Percentiles rank a stretch among this genome's conserved stretches.
These are phyloP conservation scores for Cardiospermum halicacabum DNA, from an alignment of 345 rosid species.

Conservation along the genomic window DNA sequence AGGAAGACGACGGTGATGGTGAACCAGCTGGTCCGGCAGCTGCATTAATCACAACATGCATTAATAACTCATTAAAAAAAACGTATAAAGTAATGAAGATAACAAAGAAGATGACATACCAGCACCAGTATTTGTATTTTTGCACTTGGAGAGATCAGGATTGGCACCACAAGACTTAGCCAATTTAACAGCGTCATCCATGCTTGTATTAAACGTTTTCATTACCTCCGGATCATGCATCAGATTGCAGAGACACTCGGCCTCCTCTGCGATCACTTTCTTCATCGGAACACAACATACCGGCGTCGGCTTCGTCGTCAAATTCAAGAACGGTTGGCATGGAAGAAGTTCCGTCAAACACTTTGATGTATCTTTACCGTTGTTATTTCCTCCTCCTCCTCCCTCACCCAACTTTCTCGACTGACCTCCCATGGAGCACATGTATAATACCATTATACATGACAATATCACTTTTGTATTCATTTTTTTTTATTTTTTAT, in stretches of 20 bases:
- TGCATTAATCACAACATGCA: too few species aligned
- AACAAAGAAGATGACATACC: constrained; percentile 16
- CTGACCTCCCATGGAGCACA: neutral
- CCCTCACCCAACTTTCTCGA: neutral
- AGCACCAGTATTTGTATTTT: too few species aligned
- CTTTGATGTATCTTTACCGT: neutral
- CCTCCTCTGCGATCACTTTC: constrained; percentile 24
- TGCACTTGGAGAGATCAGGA: constrained; percentile 36
- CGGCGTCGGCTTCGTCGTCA: constrained; percentile 27
- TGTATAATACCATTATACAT: constrained; percentile 7
- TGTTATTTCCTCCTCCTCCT: neutral
- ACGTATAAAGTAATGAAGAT: too few species aligned
- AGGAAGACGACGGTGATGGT: too few species aligned
- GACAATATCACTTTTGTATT: constrained; percentile 1
- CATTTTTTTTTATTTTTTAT: neutral
- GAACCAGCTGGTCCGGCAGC: too few species aligned
- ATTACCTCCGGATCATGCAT: constrained; percentile 22
- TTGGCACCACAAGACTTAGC: constrained; percentile 48
- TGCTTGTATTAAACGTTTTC: constrained; percentile 34
- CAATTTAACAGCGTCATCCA: constrained; percentile 39
- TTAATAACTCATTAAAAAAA: too few species aligned
- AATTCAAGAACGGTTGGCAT: constrained; percentile 33
- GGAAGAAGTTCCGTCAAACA: constrained; percentile 44
- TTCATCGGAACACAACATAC: constrained; percentile 51
- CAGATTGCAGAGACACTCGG: constrained; percentile 42